A percentile compares a stretch with the other conserved stretches of the same genome.
These are phyloP conservation scores for Domatiomyces catenatus DNA, from an alignment of 2,329 filamentous ascomycete genomes.

Conservation along the genomic window DNA sequence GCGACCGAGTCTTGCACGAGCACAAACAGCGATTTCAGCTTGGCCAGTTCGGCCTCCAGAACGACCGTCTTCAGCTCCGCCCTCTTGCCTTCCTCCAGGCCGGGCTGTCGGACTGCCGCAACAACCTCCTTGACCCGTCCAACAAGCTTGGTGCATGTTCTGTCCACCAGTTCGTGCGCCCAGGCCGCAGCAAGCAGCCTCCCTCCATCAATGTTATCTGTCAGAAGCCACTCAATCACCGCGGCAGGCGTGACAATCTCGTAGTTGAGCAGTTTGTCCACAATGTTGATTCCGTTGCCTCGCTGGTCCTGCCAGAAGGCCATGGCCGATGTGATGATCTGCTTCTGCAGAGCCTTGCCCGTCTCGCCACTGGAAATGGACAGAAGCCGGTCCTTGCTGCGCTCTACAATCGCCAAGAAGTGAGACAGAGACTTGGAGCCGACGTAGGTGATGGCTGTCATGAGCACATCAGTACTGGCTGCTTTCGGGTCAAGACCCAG, in stretches of 20 bases:
- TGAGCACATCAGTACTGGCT: slow-evolving; percentile 61
- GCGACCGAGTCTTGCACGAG: slow-evolving; percentile 64
- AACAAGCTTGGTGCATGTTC: slow-evolving; percentile 81
- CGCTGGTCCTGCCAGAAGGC: slow-evolving; percentile 88
- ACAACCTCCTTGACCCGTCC: slow-evolving; percentile 71
- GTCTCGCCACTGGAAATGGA: slow-evolving; percentile 49
- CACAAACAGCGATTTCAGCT: slow-evolving; percentile 66
- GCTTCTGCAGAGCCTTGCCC: slow-evolving; percentile 60
- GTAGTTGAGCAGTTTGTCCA: slow-evolving; percentile 96
- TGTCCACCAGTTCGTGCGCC: slow-evolving; percentile 78
- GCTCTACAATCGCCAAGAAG: slow-evolving; percentile 87
- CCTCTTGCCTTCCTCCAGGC: slow-evolving; percentile 38
- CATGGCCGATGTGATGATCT: slow-evolving; percentile 84
- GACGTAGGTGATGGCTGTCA: slow-evolving; percentile 83
- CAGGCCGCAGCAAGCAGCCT: slow-evolving; percentile 56
- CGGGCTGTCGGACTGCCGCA: slow-evolving; percentile 42
- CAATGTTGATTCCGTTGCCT: slow-evolving; percentile 76
- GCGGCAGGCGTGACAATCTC: slow-evolving; percentile 74
- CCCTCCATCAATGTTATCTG: slow-evolving; percentile 48
- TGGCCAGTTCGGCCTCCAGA: slow-evolving; percentile 51
- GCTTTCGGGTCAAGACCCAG: slow-evolving; percentile 62
- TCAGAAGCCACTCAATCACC: slow-evolving; percentile 80
- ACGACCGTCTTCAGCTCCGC: slow-evolving; percentile 47
- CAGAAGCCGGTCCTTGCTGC: slow-evolving; percentile 76
- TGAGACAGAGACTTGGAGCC: slow-evolving; percentile 94